These are phyloP conservation scores for Plasmodiophora brassicae DNA, from an alignment of 208 protist species.

Conservation along the genomic window DNA sequence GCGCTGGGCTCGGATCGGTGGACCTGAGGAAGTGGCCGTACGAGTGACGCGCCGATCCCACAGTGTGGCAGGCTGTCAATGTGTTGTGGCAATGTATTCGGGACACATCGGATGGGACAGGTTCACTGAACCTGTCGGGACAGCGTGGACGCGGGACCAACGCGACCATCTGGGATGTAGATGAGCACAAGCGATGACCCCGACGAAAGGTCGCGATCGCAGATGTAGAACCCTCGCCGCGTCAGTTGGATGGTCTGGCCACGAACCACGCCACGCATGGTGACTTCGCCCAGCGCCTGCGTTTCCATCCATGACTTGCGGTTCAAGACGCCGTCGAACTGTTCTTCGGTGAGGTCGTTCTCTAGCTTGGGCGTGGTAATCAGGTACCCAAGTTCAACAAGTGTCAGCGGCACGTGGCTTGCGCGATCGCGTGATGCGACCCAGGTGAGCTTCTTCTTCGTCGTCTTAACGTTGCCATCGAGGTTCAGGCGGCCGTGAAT, in stretches of 20 bases:
- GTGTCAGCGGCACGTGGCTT: background rate
- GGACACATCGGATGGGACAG: no score
- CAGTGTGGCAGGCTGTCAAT: no score
- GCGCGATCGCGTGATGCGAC: background rate
- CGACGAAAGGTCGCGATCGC: background rate
- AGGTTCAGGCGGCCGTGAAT: background rate
- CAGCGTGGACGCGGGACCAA: background rate
- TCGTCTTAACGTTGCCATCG: background rate
- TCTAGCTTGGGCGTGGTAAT: background rate
- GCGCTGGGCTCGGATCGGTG: no score
- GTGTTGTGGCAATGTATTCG: no score
- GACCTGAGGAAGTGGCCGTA: no score
- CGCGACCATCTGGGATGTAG: background rate
- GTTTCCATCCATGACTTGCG: background rate
- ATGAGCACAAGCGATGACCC: background rate
- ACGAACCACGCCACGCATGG: background rate
- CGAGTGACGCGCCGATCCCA: no score
- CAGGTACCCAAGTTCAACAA: background rate
- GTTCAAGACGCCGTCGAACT: background rate
- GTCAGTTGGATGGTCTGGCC: background rate
- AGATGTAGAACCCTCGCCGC: background rate
- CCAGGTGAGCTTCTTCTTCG: background rate
- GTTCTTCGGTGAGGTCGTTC: background rate
- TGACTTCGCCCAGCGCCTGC: background rate
- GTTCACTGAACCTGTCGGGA: no score